Conservation (phyloP, 768 basidiomycete species). For the Sporobolomyces phaffii region DNA sequence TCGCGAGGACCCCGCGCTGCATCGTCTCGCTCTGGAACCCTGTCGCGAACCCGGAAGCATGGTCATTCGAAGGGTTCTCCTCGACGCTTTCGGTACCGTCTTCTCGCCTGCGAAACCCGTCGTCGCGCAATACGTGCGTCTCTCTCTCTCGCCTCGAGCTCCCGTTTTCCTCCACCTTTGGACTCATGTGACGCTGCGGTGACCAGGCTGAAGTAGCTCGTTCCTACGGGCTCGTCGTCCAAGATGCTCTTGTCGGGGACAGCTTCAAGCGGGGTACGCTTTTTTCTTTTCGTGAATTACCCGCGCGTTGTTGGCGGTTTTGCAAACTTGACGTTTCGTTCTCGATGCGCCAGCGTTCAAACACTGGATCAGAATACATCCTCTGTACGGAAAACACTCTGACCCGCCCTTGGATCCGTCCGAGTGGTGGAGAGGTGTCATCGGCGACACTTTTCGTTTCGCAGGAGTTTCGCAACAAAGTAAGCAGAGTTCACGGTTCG, state of each 20-base stretch:
- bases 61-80: slow-evolving; percentile 25
- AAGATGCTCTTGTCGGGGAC: neutral
- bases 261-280: slow-evolving; percentile 22
- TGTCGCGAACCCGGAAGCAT: neutral
- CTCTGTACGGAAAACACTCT: slow-evolving; percentile 32
- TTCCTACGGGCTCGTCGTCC: slow-evolving; percentile 3
- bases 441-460: slow-evolving; percentile 19
- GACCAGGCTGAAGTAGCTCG: slow-evolving; percentile 10
- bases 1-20: no score
- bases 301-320: no score
- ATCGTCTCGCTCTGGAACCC: neutral
- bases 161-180: neutral
- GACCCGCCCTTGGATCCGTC: slow-evolving; percentile 6
- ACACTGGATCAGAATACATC: neutral
- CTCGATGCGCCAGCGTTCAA: slow-evolving; percentile 16
- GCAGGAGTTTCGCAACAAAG: slow-evolving; percentile 1
- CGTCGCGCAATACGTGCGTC: slow-evolving; percentile 25
- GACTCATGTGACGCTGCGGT: no score
- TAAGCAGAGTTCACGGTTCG: no score
- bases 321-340: neutral
- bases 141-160: neutral
- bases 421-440: slow-evolving; percentile 27
- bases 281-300: neutral
- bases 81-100: slow-evolving; percentile 37
- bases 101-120: slow-evolving; percentile 24